Evolutionary conservation across 805 yeast species (phyloP).

Genomic region (Kluyveromyces nonfermentans): DNA sequence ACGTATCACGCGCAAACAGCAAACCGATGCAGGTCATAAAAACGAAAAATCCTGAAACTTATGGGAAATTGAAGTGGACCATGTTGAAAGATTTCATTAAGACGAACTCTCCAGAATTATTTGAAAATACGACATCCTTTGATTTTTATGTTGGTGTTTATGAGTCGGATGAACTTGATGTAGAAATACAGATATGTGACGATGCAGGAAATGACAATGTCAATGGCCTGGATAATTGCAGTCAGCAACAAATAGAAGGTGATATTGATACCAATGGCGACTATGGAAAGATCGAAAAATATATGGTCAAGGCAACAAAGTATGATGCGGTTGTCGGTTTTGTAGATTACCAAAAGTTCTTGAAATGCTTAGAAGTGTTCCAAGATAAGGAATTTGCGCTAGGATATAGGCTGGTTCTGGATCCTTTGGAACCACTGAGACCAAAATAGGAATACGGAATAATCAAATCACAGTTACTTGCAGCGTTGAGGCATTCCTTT

Average conservation of each 20-base stretch:
- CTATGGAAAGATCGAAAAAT: conserved; percentile 17
- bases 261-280: conserved; percentile 10
- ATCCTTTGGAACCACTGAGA: neutral
- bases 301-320: conserved; percentile 15
- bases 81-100: conserved; percentile 32
- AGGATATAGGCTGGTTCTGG: conserved; percentile 16
- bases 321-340: conserved; percentile 30
- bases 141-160: conserved; percentile 30
- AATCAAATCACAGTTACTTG: neutral
- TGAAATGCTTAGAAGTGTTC: conserved; percentile 17
- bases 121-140: conserved; percentile 19
- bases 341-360: conserved; percentile 23
- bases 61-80: conserved; percentile 29
- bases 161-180: conserved; percentile 18
- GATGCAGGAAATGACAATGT: conserved; percentile 5
- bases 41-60: conserved; percentile 20
- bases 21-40: conserved; percentile 6
- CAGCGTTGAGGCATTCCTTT: no score
- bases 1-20: neutral
- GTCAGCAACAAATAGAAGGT: conserved; percentile 4
- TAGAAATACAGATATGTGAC: conserved; percentile 1
- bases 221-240: conserved; percentile 8
- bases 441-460: neutral
- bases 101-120: conserved; percentile 22
- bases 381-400: conserved; percentile 24